phyloP scores from a whole-genome alignment of 2,329 filamentous ascomycete species.

The Ascochyta viciae-villosae region DNA sequence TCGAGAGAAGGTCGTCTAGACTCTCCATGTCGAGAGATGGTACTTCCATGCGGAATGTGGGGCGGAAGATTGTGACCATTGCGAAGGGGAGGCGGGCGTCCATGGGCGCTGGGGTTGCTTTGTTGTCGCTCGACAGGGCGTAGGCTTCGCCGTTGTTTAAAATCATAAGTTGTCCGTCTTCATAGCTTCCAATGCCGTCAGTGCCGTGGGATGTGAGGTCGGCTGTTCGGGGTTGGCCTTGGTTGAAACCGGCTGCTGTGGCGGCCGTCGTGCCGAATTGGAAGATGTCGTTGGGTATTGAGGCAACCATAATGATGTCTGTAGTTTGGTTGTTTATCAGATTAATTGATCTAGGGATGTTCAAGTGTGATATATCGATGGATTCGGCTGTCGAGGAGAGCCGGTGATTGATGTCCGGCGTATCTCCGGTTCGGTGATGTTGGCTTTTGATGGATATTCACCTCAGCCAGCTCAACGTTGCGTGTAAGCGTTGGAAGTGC shows the following conservation, averaged over 20 bases:
- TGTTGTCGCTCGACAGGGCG: constrained; percentile 34
- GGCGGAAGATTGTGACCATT: constrained; percentile 52
- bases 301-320: constrained; percentile 42
- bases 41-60: constrained; percentile 41
- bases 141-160: constrained; percentile 47
- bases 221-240: constrained; percentile 42
- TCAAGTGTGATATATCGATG: not conserved
- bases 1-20: constrained; percentile 25
- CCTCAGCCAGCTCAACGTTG: not conserved
- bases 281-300: constrained; percentile 55
- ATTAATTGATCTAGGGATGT: not conserved
- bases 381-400: constrained; percentile 16
- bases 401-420: constrained; percentile 5
- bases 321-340: not conserved
- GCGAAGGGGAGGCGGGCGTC: constrained; percentile 49
- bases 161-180: constrained; percentile 50
- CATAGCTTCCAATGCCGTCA: constrained; percentile 53
- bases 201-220: constrained; percentile 53
- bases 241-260: constrained; percentile 46
- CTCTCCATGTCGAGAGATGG: constrained; percentile 26
- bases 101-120: constrained; percentile 39
- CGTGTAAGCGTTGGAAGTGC: not conserved
- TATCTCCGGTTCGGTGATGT: not conserved
- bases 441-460: not conserved
- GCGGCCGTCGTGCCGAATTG: constrained; percentile 52